These are phyloP conservation scores for Silene latifolia DNA, from an alignment of 148 eudicot genomes.

Conservation along the genomic window DNA sequence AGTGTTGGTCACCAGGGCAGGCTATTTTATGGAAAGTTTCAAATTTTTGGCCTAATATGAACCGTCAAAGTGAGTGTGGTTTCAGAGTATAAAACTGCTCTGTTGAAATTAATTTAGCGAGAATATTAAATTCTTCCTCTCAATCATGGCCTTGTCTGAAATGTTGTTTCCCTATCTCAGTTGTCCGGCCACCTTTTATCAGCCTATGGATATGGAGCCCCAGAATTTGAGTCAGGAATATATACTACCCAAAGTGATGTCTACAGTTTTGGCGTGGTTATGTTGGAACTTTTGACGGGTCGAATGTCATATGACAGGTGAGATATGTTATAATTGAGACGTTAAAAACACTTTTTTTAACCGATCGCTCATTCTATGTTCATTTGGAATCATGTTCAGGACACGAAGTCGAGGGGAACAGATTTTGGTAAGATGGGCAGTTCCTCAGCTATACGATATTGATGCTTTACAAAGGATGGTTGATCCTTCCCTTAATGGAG, in stretches of 20 bases:
- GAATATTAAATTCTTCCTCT: no score
- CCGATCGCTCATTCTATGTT: constrained; percentile 8
- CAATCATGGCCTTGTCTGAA: neutral
- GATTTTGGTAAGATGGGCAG: constrained; percentile 86
- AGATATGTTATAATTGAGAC: constrained; percentile 6
- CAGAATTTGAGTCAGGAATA: constrained; percentile 90
- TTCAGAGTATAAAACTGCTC: no score
- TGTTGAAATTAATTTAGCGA: no score
- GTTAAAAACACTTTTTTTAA: constrained; percentile 7
- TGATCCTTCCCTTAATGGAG: constrained; percentile 74
- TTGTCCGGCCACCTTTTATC: constrained; percentile 80
- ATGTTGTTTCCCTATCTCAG: constrained; percentile 39
- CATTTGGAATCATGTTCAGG: constrained; percentile 34
- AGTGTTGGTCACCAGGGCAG: no score
- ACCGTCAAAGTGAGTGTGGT: no score
- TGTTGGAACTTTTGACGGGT: constrained; percentile 95
- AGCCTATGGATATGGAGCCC: constrained; percentile 91
- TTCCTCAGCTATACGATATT: constrained; percentile 98
- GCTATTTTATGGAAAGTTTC: no score
- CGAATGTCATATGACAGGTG: constrained; percentile 95
- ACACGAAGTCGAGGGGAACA: constrained; percentile 73
- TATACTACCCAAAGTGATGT: constrained; percentile 85
- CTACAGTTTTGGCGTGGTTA: constrained; percentile 96
- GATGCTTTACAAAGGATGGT: constrained; percentile 91
- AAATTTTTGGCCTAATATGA: no score